Evolutionary conservation across 2,329 filamentous ascomycete species (phyloP), one percentile per base, ranked within the genome.

Genomic region (Emmonsiellopsis sp.): DNA sequence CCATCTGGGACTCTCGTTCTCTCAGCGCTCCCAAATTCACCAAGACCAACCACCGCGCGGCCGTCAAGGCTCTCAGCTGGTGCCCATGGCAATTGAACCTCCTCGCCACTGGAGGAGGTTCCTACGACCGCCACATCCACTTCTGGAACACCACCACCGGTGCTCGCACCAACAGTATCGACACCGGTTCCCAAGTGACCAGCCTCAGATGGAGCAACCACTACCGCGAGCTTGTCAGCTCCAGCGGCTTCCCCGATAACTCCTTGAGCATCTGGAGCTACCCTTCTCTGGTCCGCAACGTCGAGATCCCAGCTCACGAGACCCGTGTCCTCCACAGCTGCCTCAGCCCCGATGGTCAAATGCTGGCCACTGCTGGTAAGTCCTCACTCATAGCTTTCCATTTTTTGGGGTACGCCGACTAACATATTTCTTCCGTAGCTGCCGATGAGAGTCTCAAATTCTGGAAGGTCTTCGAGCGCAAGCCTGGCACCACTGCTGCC

Each of bases 391-490:
- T 47, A 8, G 20, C 34, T 31, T 41, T 10, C 43, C n/a, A 13
- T 13, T 16, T 32, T 32, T 20, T 43, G 9, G 50, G 30, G 49
- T 52, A 54, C 54, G 51, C 61, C 60, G 59, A 70, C 43, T 53
- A 20, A 43, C n/a, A 46, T 54, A 41, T 50, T 72, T 56, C 44
- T 50, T 6, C 38, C 50, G 34, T 58, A 83, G 88, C 92, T 63
- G 91, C 92, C 38, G 93, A 98, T 65, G 93, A 98, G 79, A 92
- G 86, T 67, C 80, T 98, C 72, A 98, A 98, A 78, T 98, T 98
- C 80, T 98, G 93, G 93, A 98, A 98, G 84, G 81, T 98, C 63
- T 98, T 98, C 67, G 93, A 98, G 81, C 96, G 95, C 82, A 97
- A 96, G 82, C 79, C 91, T 15, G 90, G 89, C 53, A 77, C 81